Conservation (phyloP, 2,329 filamentous ascomycete genomes). For the Pezicula radicicola region DNA sequence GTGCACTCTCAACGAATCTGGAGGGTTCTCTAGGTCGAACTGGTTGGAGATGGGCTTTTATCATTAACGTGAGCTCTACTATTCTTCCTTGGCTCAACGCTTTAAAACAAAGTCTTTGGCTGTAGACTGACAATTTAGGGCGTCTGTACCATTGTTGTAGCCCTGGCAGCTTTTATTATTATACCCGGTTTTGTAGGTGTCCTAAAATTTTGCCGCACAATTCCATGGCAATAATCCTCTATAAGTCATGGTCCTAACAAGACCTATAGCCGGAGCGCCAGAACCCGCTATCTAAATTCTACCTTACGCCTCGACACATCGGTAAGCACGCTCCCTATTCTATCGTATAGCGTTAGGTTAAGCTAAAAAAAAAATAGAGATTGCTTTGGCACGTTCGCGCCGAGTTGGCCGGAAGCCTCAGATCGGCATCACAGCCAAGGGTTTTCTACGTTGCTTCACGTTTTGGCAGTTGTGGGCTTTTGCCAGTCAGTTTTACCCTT, state of each 20-base stretch:
- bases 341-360: not conserved
- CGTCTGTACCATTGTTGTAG: not conserved
- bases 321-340: not conserved
- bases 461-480: not conserved
- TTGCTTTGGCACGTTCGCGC: not conserved
- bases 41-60: constrained; percentile 44
- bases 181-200: not conserved
- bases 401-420: not conserved
- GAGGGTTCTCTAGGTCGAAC: constrained; percentile 6
- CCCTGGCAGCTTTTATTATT: not conserved
- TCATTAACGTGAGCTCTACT: constrained; percentile 42
- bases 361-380: not conserved
- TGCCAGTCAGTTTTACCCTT: not conserved
- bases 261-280: not conserved
- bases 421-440: not conserved
- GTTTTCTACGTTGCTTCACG: not conserved
- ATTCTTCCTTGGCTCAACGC: not conserved
- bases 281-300: not conserved
- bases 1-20: not conserved
- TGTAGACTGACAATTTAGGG: not conserved
- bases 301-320: not conserved
- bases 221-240: too few relatives aligned
- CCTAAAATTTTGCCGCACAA: too few relatives aligned
- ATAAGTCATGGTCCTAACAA: not conserved
- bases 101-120: not conserved